These are phyloP conservation scores for Calonectria multiphialidica DNA, from an alignment of 2,329 filamentous ascomycete genomes.

Conservation along the genomic window DNA sequence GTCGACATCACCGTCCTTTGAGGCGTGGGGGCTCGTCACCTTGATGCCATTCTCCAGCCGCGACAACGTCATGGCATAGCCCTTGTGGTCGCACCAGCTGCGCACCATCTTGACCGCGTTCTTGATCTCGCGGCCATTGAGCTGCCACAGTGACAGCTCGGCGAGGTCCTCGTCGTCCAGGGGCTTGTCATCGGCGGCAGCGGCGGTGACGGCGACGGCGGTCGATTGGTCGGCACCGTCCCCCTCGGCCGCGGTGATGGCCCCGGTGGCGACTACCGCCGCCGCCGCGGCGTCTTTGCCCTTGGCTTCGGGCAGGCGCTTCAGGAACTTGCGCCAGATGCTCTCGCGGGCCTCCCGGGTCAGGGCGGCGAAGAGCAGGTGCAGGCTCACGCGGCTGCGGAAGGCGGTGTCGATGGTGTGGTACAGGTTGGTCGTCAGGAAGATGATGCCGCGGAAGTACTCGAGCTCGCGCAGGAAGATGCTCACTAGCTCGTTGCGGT, in stretches of 20 bases:
- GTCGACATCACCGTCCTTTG: conserved; percentile 48
- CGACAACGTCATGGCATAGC: conserved; percentile 54
- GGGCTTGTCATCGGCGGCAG: conserved; percentile 11
- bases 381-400: conserved; percentile 59
- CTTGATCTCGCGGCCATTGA: conserved; percentile 62
- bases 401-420: conserved; percentile 58
- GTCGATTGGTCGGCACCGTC: neutral
- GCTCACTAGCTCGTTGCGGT: conserved; percentile 61
- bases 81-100: conserved; percentile 59
- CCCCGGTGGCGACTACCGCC: too few species aligned
- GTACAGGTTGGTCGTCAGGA: conserved; percentile 58
- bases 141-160: conserved; percentile 54
- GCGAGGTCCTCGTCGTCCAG: conserved; percentile 51
- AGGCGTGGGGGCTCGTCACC: conserved; percentile 58
- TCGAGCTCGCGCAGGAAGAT: conserved; percentile 61
- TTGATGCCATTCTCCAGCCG: conserved; percentile 59
- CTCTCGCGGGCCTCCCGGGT: conserved; percentile 50
- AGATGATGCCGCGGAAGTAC: conserved; percentile 59
- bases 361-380: conserved; percentile 59
- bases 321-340: conserved; percentile 62
- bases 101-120: conserved; percentile 60
- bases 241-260: neutral
- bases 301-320: conserved; percentile 43
- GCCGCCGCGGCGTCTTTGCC: neutral
- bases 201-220: neutral